phyloP scores from a whole-genome alignment of 1,284 basidiomycete genomes.

The Pseudozyma tsukubaensis region DNA sequence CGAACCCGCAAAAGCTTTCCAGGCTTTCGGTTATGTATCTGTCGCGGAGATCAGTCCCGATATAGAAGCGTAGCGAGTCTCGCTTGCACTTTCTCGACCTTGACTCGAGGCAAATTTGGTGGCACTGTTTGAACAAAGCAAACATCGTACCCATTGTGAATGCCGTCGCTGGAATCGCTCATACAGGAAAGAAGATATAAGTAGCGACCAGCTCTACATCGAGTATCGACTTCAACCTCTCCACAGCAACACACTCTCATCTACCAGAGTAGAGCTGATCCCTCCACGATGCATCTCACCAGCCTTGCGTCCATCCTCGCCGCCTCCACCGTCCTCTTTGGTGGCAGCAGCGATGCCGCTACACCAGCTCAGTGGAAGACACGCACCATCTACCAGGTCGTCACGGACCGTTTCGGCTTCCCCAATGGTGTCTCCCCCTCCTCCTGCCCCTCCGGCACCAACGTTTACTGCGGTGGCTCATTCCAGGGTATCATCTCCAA shows the following conservation, averaged over 20 bases:
- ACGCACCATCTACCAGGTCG: conserved; percentile 71
- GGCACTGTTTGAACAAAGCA: too few relatives aligned
- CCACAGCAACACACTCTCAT: background rate
- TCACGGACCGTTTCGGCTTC: conserved; percentile 80
- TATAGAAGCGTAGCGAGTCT: conserved; percentile 1
- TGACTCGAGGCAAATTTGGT: too few relatives aligned
- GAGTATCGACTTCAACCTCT: too few relatives aligned
- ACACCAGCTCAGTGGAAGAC: conserved; percentile 21
- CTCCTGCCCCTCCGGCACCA: conserved; percentile 73
- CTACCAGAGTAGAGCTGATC: background rate
- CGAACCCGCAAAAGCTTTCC: too few relatives aligned
- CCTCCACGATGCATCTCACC: conserved; percentile 7
- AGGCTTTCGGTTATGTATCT: background rate
- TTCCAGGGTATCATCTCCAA: conserved; percentile 80
- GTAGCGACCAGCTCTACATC: too few relatives aligned
- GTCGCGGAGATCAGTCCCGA: conserved; percentile 5
- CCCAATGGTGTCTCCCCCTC: conserved; percentile 42
- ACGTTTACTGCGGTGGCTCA: conserved; percentile 80
- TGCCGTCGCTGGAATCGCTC: too few relatives aligned
- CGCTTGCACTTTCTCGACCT: background rate
- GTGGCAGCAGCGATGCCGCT: conserved; percentile 4
- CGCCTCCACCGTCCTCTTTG: conserved; percentile 5
- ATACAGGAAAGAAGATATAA: too few relatives aligned
- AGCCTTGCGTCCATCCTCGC: conserved; percentile 4
- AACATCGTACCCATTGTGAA: too few relatives aligned